Conservation (phyloP, 345 rosid species). For the Luvunga scandens region DNA sequence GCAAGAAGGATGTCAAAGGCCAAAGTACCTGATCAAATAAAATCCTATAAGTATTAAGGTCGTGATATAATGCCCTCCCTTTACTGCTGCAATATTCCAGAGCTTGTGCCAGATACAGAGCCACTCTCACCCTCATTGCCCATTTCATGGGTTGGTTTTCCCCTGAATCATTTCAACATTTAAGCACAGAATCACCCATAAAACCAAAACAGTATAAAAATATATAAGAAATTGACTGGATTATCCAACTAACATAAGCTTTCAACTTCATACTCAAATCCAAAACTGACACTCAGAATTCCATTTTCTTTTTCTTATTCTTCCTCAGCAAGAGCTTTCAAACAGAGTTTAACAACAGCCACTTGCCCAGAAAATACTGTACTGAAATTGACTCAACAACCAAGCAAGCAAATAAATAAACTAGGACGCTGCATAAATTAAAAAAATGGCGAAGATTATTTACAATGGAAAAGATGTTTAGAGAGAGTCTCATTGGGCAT, state of each 20-base stretch:
- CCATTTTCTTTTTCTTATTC: background rate
- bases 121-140: conserved; percentile 90
- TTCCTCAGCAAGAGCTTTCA: background rate
- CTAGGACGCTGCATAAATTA: background rate
- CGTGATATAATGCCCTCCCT: conserved; percentile 83
- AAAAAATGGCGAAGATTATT: background rate
- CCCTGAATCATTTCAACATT: conserved; percentile 49
- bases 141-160: conserved; percentile 87
- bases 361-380: background rate
- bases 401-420: background rate
- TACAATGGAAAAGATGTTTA: conserved; percentile 87
- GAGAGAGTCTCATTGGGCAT: conserved; percentile 89
- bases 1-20: background rate
- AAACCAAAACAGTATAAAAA: background rate
- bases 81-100: conserved; percentile 70
- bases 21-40: conserved; percentile 68
- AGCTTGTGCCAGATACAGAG: conserved; percentile 76
- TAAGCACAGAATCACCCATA: background rate
- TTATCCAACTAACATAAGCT: background rate
- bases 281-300: background rate
- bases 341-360: background rate
- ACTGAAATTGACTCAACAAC: background rate
- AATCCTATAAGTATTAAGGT: conserved; percentile 80
- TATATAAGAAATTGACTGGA: background rate
- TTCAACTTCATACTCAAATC: background rate